Evolutionary conservation across 352 stramenopile genomes (phyloP).

Genomic region (Pythium phragmitis): DNA sequence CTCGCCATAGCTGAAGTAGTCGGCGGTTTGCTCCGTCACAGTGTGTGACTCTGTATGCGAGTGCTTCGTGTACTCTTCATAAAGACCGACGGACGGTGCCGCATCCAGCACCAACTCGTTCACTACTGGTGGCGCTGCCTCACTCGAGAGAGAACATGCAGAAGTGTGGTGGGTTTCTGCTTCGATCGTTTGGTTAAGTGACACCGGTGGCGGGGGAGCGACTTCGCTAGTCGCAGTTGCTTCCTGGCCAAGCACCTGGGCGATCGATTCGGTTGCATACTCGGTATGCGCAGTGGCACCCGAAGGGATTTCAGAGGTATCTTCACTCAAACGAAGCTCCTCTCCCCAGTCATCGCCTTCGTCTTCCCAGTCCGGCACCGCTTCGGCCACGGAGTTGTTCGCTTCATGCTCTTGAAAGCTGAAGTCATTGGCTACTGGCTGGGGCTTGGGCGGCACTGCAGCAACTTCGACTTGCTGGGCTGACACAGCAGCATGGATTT

Average conservation of each 20-base stretch:
- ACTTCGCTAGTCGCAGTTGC: not conserved
- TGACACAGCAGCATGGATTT: not conserved
- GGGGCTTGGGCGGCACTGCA: not conserved
- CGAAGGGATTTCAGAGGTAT: not conserved
- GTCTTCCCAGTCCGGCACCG: not conserved
- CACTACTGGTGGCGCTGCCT: not conserved
- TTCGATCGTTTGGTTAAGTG: not conserved
- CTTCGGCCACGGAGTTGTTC: not conserved
- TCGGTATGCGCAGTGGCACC: not conserved
- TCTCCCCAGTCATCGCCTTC: not conserved
- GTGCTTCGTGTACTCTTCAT: not conserved
- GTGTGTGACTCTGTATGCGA: not conserved
- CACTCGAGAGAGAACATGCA: not conserved
- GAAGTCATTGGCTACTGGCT: not conserved
- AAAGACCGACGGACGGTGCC: not conserved
- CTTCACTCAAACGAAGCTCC: not conserved
- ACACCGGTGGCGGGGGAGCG: not conserved
- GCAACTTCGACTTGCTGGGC: no score
- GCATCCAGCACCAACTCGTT: slow-evolving; percentile 1
- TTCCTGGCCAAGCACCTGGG: not conserved
- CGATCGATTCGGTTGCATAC: not conserved
- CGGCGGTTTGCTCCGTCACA: not conserved
- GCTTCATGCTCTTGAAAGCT: not conserved
- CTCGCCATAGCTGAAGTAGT: slow-evolving; percentile 1
- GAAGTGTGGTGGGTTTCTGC: not conserved